Base-by-base conservation (phyloP, 345 rosid species). In the Salix caprea region DNA sequence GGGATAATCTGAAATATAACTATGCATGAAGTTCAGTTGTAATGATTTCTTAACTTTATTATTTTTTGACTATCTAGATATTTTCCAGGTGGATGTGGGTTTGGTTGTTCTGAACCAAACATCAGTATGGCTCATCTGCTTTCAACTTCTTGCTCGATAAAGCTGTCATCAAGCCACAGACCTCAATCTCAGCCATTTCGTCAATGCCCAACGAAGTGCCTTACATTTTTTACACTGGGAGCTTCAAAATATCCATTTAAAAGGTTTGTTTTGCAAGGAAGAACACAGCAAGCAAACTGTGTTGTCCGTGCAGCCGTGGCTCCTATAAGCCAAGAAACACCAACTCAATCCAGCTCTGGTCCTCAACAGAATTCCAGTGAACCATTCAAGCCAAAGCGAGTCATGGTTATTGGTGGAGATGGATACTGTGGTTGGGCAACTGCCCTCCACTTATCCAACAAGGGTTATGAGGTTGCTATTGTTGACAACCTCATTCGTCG, bases 361-460 rank as follows among this genome's bases (percentile, higher is more conserved):
- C 48, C 81, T 71, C 64, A 68, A 81, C 82, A 76, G 60, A 76
- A 74, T 40, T 69, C 88, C 15, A 73, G 60, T 56, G 89, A 82
- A 32, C 54, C 87, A 7, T 78, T 94, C 52, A 93, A 85, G 88
- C 77, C 81, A 15, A 82, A 86, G 71, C 89, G 92, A 65, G 96
- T 96, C 75, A 90, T 96, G 99, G 89, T 96, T 79, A 90, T 96
- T 44, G 99, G 99, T 61, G 99, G 99, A 77, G 98, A 96, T 79
- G 99, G 99, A 44, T 96, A 96, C 74, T 96, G 99, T 50, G 98
- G 99, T 60, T 93, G 97, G 99, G 98, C 99, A 44, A 96, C 98
- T 52, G 97, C 98, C 24, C 96, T 96, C 42, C 98, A 96, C 82
- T 82, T 93, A 48, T 96, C 98, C 73, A 90, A 86, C 67, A 91